Evolutionary conservation across 495 filamentous ascomycete species (phyloP), one percentile per base, ranked within the genome.

Genomic region (Podospora pseudocomata): DNA sequence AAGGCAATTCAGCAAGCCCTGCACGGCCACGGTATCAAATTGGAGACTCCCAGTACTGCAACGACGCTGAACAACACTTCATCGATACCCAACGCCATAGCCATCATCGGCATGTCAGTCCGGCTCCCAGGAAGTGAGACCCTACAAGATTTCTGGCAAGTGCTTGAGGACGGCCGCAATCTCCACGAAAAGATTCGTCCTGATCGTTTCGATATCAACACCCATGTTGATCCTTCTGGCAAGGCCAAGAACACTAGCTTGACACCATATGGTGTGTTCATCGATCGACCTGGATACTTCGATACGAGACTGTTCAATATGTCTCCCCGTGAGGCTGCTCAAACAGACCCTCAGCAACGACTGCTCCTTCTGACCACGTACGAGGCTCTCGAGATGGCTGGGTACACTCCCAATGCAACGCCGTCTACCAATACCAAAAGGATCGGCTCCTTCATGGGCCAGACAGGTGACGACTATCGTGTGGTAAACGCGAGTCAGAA

Each of bases 231-330:
- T 70, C 83, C 87, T 15, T 86, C 87, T 13, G 90, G 89, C 30
- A 87, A 89, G 64, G 81, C 74, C 4, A 86, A 84, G 65, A 94
- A 93, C 72, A 89, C 89, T 57, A 87, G 80, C 53, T 83, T 88
- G 69, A 90, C 88, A 1, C 86, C 85, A n/a, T 93, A 88, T 67
- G 92, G 92, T 16, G 91, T 89, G 75, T 96, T 89, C 78, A 89
- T 94, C 63, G 84, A 92, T 28, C 82, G 92, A 64, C 89, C 91
- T 0, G 89, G 88, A 15, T 76, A 88, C 9, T 96, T 96, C 73
- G 92, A 96, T 66, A 83, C 89, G 56, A 81, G 86, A 0, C 91
- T 93, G 78, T 94, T 94, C 87, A 91, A 92, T 76, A 93, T 95
- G 84, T 94, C 92, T 28, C 91, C 92, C 0, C 87, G 91, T 61